phyloP scores from a whole-genome alignment of 306 rosid species.

The Leucaena leucocephala region DNA sequence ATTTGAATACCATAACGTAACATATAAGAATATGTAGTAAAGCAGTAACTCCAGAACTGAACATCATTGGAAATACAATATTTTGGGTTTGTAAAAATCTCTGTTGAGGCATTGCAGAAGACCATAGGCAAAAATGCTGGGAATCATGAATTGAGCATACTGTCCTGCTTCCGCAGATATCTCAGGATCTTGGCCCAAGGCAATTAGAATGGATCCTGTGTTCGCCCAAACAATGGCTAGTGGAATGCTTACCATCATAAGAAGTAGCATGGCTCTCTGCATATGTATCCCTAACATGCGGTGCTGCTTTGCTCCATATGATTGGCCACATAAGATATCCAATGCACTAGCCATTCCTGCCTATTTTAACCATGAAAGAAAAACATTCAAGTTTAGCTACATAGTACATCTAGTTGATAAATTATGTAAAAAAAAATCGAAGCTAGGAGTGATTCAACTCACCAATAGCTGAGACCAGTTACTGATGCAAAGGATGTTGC shows the following conservation, averaged over 20 bases:
- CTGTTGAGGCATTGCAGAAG: slow-evolving; percentile 62
- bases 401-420: not conserved
- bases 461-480: slow-evolving; percentile 79
- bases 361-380: slow-evolving; percentile 33
- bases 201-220: slow-evolving; percentile 50
- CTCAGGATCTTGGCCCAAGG: slow-evolving; percentile 58
- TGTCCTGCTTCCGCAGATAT: slow-evolving; percentile 67
- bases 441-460: slow-evolving; percentile 33
- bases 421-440: not conserved
- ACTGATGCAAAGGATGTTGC: slow-evolving; percentile 75
- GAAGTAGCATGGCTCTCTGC: slow-evolving; percentile 65
- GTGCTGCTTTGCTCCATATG: slow-evolving; percentile 75
- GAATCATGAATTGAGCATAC: slow-evolving; percentile 59
- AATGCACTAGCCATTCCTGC: slow-evolving; percentile 75
- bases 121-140: slow-evolving; percentile 61
- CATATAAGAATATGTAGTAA: slow-evolving; percentile 54
- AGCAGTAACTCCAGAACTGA: slow-evolving; percentile 52
- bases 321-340: slow-evolving; percentile 77
- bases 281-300: slow-evolving; percentile 61
- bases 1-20: slow-evolving; percentile 61
- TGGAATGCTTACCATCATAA: slow-evolving; percentile 50
- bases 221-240: slow-evolving; percentile 59
- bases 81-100: slow-evolving; percentile 72
- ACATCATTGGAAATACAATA: slow-evolving; percentile 67
- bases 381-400: not conserved